These are phyloP conservation scores for Ceratocystis huliohia DNA, from an alignment of 2,329 filamentous ascomycete genomes.

Conservation along the genomic window DNA sequence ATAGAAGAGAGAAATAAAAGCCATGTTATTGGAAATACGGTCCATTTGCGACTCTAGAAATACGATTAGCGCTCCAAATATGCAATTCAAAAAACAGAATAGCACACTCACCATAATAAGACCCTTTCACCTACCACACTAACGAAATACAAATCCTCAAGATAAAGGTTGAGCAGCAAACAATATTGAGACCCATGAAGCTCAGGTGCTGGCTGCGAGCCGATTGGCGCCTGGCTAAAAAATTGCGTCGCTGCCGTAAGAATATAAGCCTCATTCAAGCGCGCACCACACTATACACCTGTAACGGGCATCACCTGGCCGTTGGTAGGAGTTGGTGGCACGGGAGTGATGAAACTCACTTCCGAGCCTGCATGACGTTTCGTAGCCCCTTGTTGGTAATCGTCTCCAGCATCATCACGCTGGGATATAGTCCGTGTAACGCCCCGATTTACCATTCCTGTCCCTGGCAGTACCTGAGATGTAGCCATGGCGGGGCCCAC, in stretches of 20 bases:
- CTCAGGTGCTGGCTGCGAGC: too few relatives aligned
- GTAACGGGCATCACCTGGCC: background rate
- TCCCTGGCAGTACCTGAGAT: background rate
- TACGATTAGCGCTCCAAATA: too few relatives aligned
- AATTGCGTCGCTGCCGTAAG: background rate
- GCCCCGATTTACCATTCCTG: background rate
- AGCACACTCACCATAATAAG: too few relatives aligned
- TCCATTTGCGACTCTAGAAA: too few relatives aligned
- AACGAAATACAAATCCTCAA: too few relatives aligned
- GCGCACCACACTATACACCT: background rate
- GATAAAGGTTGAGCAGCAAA: too few relatives aligned
- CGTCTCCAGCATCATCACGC: background rate
- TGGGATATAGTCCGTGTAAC: conserved; percentile 6
- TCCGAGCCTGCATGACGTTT: background rate
- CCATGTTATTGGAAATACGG: too few relatives aligned
- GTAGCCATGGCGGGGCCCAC: background rate
- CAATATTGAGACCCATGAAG: too few relatives aligned
- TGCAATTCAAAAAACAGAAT: too few relatives aligned
- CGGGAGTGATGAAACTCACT: background rate
- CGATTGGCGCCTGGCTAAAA: background rate
- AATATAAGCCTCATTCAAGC: background rate
- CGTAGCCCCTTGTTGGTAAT: background rate
- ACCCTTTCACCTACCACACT: too few relatives aligned
- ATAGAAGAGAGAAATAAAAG: too few relatives aligned
- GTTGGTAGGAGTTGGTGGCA: background rate